Base-by-base conservation (phyloP, 495 filamentous ascomycete genomes). In the Aspergillus sclerotiicarbonarius region DNA sequence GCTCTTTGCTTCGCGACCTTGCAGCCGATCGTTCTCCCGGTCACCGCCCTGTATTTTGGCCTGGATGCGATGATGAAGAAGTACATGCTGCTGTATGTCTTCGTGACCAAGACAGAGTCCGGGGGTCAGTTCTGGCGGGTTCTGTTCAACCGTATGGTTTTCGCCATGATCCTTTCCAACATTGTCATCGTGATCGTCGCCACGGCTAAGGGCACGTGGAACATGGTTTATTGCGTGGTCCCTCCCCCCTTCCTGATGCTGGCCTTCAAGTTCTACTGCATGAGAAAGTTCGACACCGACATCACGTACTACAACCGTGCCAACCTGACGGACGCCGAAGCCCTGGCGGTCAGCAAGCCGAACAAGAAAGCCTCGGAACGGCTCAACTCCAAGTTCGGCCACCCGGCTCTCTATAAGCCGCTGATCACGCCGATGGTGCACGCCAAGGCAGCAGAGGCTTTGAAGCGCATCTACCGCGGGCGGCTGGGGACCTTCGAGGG, bases 341-440 rank as follows among this genome's bases (percentile, higher is more conserved):
- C 73, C 18, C 62, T 82, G n/a, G 74, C 68, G n/a, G 67, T 69
- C 6, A 67, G 68, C 13, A 80, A 78, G 16, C 59, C 68, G 12
- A 70, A 76, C 65, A 80, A 80, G 58, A 82, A 81, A 58, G 71
- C 76, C 2, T 84, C 79, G 43, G 91, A 95, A 54, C 86, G 89
- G 19, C 83, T 98, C 4, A 87, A 81, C 35, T 80, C 86, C 41
- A 85, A 90, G 41, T 98, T 96, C 71, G 92, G 92, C 5, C 90
- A 98, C 67, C 94, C 94, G 15, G 92, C 89, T 12, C 84, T 98
- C 18, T 96, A 90, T 74, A 89, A 88, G 62, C 87, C 88, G 8
- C 82, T 98, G 49, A 90, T 93, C 62, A 95, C 90, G 0, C 94
- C 94, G 0, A 98, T 98, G 94, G 93, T 98, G 10, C 89, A 94